Base-by-base conservation (phyloP, 371 early-diverging fungal species). In the Chytridium lagenaria region DNA sequence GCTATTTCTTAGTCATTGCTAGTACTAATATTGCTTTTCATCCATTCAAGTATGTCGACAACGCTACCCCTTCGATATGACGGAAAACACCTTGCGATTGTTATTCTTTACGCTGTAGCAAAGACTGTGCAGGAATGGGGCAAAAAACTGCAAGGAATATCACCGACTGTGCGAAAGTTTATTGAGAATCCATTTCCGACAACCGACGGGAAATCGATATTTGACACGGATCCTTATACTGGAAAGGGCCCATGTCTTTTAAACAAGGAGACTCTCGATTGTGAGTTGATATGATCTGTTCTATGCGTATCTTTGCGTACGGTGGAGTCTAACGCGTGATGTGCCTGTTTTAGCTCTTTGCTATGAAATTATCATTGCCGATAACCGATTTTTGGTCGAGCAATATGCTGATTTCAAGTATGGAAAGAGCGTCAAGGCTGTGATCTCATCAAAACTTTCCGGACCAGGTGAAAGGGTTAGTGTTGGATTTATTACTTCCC, bases 401-500 rank as follows among this genome's bases (percentile, higher is more conserved):
- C 7, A 61, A 34, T 34, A 34, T 61, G 61, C 61, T 61, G 34
- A 33, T 10, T 37, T 61, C 34, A 61, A 61, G 61, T 61, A 34
- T 26, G 61, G 61, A 15, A 61, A 61, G 23, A 34, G 3, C 7
- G 30, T 34, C 3, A 34, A 16, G 36, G 61, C 34, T 2, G 15
- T 52, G 19, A 44, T 12, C 7, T 44, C 44, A 12, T 44, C 44
- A 12, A 19, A 19, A 7, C 44, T 44, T 12, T 12, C 7, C 7
- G 44, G 44, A 12, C 19, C 44, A 7, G 44, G 12, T 19, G 44
- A 44, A 44, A 44, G 44, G 44, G 44, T 44, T 12, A 12, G 44
- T 44, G 44, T 7, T 44, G 44, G 44, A 44, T 44, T 44, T 44
- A 44, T 44, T 44, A 12, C 44, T 44, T 19, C 19, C 44, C 19